Base-by-base conservation (phyloP, 2,329 filamentous ascomycete genomes). In the Epichloe uncinata region DNA sequence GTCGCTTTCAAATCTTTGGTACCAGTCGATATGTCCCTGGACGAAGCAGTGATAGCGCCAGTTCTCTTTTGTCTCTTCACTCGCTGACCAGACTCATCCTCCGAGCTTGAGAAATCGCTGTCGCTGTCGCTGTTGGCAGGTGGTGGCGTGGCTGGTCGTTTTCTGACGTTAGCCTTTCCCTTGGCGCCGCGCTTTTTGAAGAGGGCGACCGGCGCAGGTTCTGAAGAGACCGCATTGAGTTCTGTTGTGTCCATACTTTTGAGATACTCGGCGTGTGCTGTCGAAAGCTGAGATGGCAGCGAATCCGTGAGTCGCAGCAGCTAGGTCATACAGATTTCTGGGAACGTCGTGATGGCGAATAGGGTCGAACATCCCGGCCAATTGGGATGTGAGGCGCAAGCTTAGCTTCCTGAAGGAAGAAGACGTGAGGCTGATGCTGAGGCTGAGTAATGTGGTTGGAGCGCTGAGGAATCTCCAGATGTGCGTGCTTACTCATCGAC, bases 151-250 rank as follows among this genome's bases (percentile, higher is more conserved):
- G 84, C 80, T 18, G 85, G 79, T 56, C 87, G 81, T 72, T 95
- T 95, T 61, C 90, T 81, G 49, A 90, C 72, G 61, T 82, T 89
- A 46, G 82, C 76, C 62, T 87, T 90, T 54, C 77, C 78, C 63
- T 89, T 94, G 60, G 78, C 77, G 56, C 80, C 77, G 63, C 90
- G 81, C 67, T 93, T 95, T 67, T 95, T 96, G 77, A 96, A 96
- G 47, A 86, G 66, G 13, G 84, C 77, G 12, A 82, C 73, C 0
- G 79, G 77, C 2, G 69, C 70, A 30, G 4, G 38, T 36, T 11
- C 41, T 18, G 48, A 22, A 33, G 35, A 46, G 11, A 41, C 20
- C 9, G 46, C 5, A 5, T 8, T 30, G 5, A 33, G 5, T 33
- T 53, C 44, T 20, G 38, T 22, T 35, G 52, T 30, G 4, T 47